Base-by-base conservation (phyloP, 2,329 filamentous ascomycete species). In the Arachnomyces sp. region DNA sequence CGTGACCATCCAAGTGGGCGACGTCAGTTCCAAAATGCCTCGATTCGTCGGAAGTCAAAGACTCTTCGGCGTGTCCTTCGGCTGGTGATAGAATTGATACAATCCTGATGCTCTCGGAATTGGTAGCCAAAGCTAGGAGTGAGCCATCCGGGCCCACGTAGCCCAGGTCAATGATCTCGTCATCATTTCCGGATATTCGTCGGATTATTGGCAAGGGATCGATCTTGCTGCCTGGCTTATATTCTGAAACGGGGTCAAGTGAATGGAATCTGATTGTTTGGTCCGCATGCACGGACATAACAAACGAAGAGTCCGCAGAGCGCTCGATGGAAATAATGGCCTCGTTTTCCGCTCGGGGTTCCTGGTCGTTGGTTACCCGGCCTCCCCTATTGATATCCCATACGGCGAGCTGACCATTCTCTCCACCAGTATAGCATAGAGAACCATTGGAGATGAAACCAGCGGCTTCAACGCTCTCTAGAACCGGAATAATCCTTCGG, bases 141-240 rank as follows among this genome's bases (percentile, higher is more conserved):
- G 86, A 90, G 42, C 77, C 79, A 52, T 94, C 82, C 0, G 81
- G 77, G 2, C 92, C 78, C 40, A 96, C 71, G 54, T 92, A 95
- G 20, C 82, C 84, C 28, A 98, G 68, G 57, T 98, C 93, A 50
- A 98, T 95, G 38, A 98, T 88, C 60, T 98, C 92, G 59, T 98
- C 93, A 60, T 96, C 88, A 5, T 92, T 95, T 39, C 92, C 93
- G 3, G 90, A 94, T 50, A 98, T 93, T 33, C 87, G 78, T 50
- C 84, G 79, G 33, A 84, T 73, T 1, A 81, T 55, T 7, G 74
- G 69, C 16, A 82, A 60, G n/a, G 76, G 66, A n/a, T 67, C 60
- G 65, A 84, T 56, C 63, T 68, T 53, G 57, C 71, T 51, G 43
- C 65, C 48, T 28, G 58, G 53, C 35, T 58, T 58, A 42, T 58